Conservation (phyloP, 1,284 basidiomycete genomes). For the Ceratobasidium sp. region DNA sequence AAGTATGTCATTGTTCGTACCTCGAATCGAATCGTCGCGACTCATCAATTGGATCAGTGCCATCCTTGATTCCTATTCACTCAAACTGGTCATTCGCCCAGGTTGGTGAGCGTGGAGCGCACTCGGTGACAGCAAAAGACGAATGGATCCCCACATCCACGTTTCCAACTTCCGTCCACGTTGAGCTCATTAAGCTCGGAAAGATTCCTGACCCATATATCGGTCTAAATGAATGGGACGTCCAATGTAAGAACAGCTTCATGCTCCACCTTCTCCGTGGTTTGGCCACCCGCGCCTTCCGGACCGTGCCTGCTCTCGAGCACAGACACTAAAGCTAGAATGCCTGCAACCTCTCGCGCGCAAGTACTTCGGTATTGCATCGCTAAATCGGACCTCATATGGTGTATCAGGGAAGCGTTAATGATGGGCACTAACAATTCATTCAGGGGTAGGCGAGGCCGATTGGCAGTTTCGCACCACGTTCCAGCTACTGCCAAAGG, state of each 20-base stretch:
- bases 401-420: neutral
- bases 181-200: constrained; percentile 74
- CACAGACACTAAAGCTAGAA: too few species aligned
- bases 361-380: constrained; percentile 9
- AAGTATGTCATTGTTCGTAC: neutral
- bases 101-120: constrained; percentile 53
- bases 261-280: constrained; percentile 30
- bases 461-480: constrained; percentile 83
- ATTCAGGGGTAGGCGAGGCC: constrained; percentile 82
- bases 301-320: neutral
- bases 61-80: constrained; percentile 37
- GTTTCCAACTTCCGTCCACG: constrained; percentile 85
- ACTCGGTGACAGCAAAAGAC: constrained; percentile 61
- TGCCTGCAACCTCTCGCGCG: neutral
- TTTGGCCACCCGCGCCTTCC: constrained; percentile 36
- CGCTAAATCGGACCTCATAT: neutral
- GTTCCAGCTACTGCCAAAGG: constrained; percentile 62
- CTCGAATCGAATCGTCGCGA: neutral
- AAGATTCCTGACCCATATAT: constrained; percentile 85
- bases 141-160: constrained; percentile 70
- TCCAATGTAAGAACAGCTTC: constrained; percentile 68
- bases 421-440: constrained; percentile 35
- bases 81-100: constrained; percentile 73
- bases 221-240: constrained; percentile 83
- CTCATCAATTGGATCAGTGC: constrained; percentile 4